A percentile compares a stretch with the other conserved stretches of the same genome.
Evolutionary conservation across 139 green algal genomes (phyloP).

Genomic region (Chlamydomonas sphaeroides): DNA sequence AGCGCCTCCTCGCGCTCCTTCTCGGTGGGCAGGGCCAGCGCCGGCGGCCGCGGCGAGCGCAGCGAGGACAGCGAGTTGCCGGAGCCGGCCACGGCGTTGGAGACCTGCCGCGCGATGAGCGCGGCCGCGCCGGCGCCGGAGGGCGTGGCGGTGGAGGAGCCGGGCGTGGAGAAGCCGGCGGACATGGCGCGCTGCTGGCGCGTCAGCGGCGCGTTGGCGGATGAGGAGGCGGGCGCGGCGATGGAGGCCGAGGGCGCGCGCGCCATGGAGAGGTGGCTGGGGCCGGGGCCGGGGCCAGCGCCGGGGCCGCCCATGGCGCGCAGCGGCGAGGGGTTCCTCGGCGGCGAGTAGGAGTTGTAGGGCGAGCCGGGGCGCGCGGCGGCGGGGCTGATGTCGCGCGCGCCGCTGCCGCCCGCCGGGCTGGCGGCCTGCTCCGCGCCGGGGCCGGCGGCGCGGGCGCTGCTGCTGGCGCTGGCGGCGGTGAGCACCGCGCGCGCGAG

Average conservation of each 20-base stretch:
- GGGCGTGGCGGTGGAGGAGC: too few relatives aligned
- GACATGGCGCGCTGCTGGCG: background rate
- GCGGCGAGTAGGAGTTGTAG: too few relatives aligned
- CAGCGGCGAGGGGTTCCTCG: background rate
- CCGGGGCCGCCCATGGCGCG: background rate
- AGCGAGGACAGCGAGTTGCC: background rate
- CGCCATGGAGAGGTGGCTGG: background rate
- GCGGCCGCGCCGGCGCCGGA: too few relatives aligned
- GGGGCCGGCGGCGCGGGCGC: background rate
- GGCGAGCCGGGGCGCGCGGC: too few relatives aligned
- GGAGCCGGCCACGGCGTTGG: background rate
- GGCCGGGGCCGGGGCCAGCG: background rate
- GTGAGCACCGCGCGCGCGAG: too few relatives aligned
- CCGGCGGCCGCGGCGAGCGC: conserved; percentile 14
- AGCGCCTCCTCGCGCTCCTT: conserved; percentile 28
- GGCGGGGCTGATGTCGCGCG: too few relatives aligned
- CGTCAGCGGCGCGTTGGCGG: background rate
- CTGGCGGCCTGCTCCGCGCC: too few relatives aligned
- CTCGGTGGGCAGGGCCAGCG: conserved; percentile 21
- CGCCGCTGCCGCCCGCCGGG: too few relatives aligned
- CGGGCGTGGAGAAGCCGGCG: too few relatives aligned
- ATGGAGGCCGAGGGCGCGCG: background rate
- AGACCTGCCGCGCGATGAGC: background rate
- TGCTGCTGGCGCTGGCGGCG: background rate
- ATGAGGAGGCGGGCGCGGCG: too few relatives aligned